A percentile compares a stretch with the other conserved stretches of the same genome.
Evolutionary conservation across 805 yeast genomes (phyloP).

Genomic region (Candida xiaguanensis): DNA sequence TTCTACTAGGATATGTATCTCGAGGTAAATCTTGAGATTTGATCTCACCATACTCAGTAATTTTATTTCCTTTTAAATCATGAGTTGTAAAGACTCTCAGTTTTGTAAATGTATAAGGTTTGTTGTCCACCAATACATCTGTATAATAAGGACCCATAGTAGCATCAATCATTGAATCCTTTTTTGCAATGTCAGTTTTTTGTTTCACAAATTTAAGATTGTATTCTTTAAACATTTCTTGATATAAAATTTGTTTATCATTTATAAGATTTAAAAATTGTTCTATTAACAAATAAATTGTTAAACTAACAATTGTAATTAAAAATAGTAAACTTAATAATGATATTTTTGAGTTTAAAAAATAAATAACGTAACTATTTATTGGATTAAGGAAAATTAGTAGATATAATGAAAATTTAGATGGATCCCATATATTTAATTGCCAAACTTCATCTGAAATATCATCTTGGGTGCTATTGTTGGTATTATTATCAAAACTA

Average conservation of each 20-base stretch:
- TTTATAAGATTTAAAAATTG: constrained; percentile 46
- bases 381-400: constrained; percentile 60
- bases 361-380: constrained; percentile 41
- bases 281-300: constrained; percentile 37
- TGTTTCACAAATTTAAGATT: constrained; percentile 62
- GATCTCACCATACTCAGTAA: constrained; percentile 15
- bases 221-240: constrained; percentile 62
- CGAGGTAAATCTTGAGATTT: constrained; percentile 5
- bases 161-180: constrained; percentile 63
- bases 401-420: constrained; percentile 50
- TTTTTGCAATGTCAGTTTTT: constrained; percentile 43
- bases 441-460: constrained; percentile 45
- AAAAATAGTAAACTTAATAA: constrained; percentile 30
- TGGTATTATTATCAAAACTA: constrained; percentile 16
- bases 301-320: constrained; percentile 18
- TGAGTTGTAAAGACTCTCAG: constrained; percentile 51
- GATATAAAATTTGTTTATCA: constrained; percentile 58
- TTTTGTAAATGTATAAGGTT: constrained; percentile 26
- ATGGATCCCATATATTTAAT: constrained; percentile 65
- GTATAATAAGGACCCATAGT: constrained; percentile 34
- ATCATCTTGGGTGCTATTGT: constrained; percentile 15
- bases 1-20: constrained; percentile 3
- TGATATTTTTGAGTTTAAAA: constrained; percentile 17
- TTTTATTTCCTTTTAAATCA: constrained; percentile 36
- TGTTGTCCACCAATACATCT: constrained; percentile 17